Percentiles rank a stretch among this genome's conserved stretches.
phyloP scores from a whole-genome alignment of 495 filamentous ascomycete species.

The Choiromyces venosus region DNA sequence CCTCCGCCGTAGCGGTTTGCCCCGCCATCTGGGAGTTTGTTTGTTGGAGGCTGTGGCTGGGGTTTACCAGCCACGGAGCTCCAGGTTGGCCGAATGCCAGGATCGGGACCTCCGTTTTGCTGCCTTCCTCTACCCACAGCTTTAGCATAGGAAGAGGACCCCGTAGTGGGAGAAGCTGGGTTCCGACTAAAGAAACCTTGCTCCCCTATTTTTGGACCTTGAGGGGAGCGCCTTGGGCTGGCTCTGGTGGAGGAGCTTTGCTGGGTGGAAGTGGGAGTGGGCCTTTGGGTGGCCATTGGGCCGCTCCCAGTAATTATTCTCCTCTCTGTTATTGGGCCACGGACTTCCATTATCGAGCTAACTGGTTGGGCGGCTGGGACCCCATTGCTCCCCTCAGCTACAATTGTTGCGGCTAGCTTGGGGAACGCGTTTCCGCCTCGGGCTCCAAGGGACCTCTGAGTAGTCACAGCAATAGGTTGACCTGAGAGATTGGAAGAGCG shows the following conservation, averaged over 20 bases:
- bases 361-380: background rate
- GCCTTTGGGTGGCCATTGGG: background rate
- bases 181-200: background rate
- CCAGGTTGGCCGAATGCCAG: background rate
- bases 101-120: background rate
- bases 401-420: background rate
- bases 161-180: background rate
- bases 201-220: background rate
- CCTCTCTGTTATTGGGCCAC: background rate
- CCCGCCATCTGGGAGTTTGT: background rate
- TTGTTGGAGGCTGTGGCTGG: background rate
- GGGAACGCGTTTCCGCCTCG: background rate
- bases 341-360: background rate
- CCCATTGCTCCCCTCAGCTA: background rate
- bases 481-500: background rate
- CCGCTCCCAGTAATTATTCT: background rate
- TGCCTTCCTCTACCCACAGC: background rate
- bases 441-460: background rate
- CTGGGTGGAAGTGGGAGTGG: background rate
- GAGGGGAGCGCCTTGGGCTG: background rate
- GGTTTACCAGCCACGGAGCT: background rate
- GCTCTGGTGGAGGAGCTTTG: background rate
- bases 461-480: background rate
- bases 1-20: background rate
- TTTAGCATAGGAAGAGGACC: background rate